phyloP scores from a whole-genome alignment of 805 yeast species.

The Saccharomycopsis sp. region DNA sequence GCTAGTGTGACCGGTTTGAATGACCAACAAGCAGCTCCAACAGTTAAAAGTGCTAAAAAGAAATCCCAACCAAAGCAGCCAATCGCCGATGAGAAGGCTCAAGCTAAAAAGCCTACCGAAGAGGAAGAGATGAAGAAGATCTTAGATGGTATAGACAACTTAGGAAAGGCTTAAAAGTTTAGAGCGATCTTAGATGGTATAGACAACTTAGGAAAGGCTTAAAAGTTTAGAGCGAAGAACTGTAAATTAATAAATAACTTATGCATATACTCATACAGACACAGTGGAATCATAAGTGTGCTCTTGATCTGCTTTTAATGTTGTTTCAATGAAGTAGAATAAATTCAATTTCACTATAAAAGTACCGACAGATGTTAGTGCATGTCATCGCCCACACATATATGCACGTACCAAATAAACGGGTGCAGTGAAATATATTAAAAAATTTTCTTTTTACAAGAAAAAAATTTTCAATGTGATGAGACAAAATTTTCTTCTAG shows the following conservation, averaged over 20 bases:
- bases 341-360: too few species aligned
- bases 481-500: background rate
- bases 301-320: too few species aligned
- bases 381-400: too few species aligned
- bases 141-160: slow-evolving; percentile 15
- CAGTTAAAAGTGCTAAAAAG: background rate
- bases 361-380: too few species aligned
- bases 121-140: slow-evolving; percentile 13
- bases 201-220: slow-evolving; percentile 5
- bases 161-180: slow-evolving; percentile 16
- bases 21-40: slow-evolving; percentile 24
- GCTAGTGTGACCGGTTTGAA: slow-evolving; percentile 29
- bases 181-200: slow-evolving; percentile 14
- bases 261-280: background rate
- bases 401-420: background rate
- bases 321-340: too few species aligned
- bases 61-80: background rate
- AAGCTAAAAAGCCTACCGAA: slow-evolving; percentile 15
- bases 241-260: background rate
- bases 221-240: slow-evolving; percentile 8
- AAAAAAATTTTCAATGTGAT: background rate
- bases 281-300: too few species aligned
- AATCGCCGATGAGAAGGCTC: background rate
- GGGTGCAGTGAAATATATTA: too few species aligned
- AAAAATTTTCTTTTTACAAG: background rate